phyloP scores from a whole-genome alignment of 805 yeast species.

The Lipomyces yamadae region DNA sequence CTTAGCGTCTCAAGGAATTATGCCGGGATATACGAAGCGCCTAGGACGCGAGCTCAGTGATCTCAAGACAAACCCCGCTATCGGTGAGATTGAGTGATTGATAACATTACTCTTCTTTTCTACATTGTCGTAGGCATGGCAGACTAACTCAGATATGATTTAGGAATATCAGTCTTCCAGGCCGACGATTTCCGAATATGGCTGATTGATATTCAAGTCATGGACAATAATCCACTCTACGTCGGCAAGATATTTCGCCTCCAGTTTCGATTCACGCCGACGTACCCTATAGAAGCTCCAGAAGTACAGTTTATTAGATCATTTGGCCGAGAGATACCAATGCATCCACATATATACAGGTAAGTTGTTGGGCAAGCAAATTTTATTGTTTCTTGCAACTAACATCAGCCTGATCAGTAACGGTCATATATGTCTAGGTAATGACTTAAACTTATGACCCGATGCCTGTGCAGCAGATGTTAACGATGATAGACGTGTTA shows the following conservation, averaged over 20 bases:
- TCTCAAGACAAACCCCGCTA: constrained; percentile 31
- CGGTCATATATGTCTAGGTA: constrained; percentile 73
- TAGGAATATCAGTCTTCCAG: constrained; percentile 44
- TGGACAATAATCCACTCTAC: constrained; percentile 49
- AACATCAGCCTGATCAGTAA: constrained; percentile 44
- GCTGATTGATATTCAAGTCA: constrained; percentile 49
- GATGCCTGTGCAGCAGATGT: neutral
- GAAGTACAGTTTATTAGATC: constrained; percentile 56
- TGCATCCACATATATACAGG: constrained; percentile 75
- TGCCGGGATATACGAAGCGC: constrained; percentile 28
- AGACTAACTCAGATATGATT: neutral
- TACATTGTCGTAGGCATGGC: neutral
- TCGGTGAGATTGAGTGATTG: constrained; percentile 28
- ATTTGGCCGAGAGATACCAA: constrained; percentile 52
- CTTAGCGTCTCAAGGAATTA: neutral
- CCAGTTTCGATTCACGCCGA: constrained; percentile 50
- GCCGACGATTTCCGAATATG: constrained; percentile 47
- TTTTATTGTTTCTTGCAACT: neutral
- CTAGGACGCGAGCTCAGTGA: constrained; percentile 37
- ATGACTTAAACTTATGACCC: neutral
- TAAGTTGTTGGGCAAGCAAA: neutral
- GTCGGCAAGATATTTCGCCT: constrained; percentile 50
- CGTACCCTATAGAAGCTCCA: constrained; percentile 66
- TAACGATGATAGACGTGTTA: constrained; percentile 50
- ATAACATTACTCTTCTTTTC: neutral